Base-by-base conservation (phyloP, 2,329 filamentous ascomycete species). In the Cladophialophora chaetospira region DNA sequence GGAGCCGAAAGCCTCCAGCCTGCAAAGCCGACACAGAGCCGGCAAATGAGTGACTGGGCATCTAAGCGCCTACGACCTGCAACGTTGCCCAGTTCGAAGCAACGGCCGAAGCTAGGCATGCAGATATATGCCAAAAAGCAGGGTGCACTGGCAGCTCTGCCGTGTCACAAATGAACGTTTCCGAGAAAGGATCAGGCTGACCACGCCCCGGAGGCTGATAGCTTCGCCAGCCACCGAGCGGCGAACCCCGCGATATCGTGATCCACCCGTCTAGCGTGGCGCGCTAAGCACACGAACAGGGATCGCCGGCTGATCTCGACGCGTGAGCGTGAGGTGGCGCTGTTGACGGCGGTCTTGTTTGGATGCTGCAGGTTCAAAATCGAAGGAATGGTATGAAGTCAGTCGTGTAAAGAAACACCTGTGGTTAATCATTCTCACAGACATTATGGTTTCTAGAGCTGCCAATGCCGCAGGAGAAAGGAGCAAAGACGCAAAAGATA, bases 261-360 rank as follows among this genome's bases (percentile, higher is more conserved):
- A 42, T 19, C 48, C 48, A 42, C 48, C 13, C 26, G 3, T 28
- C 25, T 53, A 53, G 49, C 28, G 49, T 26, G n/a, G 45, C 49
- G 49, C 49, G 49, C 49, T 53, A 53, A 43, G 49, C 21, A 51
- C 48, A 35, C 48, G 48, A 51, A 31, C 49, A 28, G 15, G 49
- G 49, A 53, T 53, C 49, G 17, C 5, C 48, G n/a, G 10, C 35
- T n/a, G 9, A 31, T 15, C 25, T 29, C 5, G 28, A 47, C 44
- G 31, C 46, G 46, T 35, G 11, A 5, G 23, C n/a, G 9, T 19
- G 36, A 19, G 36, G 17, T 40, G 15, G 13, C 36, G n/a, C 13
- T 40, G 36, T 40, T 21, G 17, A 40, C 36, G 13, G 13, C 23
- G 36, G 9, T 17, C n/a, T n/a, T n/a, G n/a, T n/a, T n/a, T n/a